These are phyloP conservation scores for Arthrobotrys entomopaga DNA, from an alignment of 2,329 filamentous ascomycete species.

Conservation along the genomic window DNA sequence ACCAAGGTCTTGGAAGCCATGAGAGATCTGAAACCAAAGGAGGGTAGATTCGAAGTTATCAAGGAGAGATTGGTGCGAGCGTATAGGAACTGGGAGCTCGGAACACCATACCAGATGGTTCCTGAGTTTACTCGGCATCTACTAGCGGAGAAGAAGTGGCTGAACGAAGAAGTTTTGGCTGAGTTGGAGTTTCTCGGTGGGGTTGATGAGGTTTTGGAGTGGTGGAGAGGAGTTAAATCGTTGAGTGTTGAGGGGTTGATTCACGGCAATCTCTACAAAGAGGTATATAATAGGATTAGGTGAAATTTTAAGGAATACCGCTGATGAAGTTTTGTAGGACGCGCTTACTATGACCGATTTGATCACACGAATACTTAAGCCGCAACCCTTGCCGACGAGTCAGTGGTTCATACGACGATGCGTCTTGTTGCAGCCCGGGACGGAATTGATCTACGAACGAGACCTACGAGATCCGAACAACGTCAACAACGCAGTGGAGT, in stretches of 20 bases:
- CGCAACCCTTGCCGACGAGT: conserved; percentile 75
- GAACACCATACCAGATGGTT: conserved; percentile 89
- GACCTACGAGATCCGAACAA: conserved; percentile 86
- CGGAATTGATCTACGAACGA: conserved; percentile 84
- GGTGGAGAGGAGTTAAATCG: conserved; percentile 75
- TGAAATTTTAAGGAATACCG: background rate
- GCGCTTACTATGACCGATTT: conserved; percentile 84
- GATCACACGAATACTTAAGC: conserved; percentile 79
- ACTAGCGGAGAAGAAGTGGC: conserved; percentile 77
- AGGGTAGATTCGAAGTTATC: conserved; percentile 90
- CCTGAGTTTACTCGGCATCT: conserved; percentile 84
- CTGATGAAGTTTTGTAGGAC: conserved; percentile 65
- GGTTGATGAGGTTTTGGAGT: conserved; percentile 71
- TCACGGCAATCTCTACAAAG: conserved; percentile 93
- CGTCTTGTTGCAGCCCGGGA: conserved; percentile 78
- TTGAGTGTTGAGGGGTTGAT: conserved; percentile 87
- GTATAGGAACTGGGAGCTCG: conserved; percentile 86
- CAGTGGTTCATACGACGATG: conserved; percentile 84
- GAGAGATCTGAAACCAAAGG: conserved; percentile 81
- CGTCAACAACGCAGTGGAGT: conserved; percentile 86
- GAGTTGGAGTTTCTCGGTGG: conserved; percentile 78
- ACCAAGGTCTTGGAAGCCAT: conserved; percentile 88
- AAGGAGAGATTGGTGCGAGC: conserved; percentile 82
- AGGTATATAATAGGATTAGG: conserved; percentile 61
- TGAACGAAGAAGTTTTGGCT: conserved; percentile 80